Evolutionary conservation across 345 rosid species (phyloP).

Genomic region (Angophora floribunda): DNA sequence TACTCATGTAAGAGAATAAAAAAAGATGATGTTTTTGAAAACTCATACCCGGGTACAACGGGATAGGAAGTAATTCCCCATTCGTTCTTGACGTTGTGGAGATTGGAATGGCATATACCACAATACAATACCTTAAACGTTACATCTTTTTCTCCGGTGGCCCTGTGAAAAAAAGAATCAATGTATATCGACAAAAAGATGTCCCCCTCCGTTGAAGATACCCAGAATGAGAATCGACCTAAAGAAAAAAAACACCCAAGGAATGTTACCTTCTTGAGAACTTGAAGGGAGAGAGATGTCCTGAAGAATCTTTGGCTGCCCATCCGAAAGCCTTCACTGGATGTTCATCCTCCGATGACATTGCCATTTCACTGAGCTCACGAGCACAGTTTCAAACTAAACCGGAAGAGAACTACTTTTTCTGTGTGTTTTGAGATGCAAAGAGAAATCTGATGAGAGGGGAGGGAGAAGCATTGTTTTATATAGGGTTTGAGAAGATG

Average conservation of each 20-base stretch:
- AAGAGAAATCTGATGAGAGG: not conserved
- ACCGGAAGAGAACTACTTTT: not conserved
- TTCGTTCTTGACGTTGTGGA: slow-evolving; percentile 22
- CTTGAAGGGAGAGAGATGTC: not conserved
- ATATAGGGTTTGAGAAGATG: not conserved
- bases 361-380: not conserved
- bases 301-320: slow-evolving; percentile 8
- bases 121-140: slow-evolving; percentile 23
- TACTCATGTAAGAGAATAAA: not conserved
- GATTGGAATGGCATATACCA: slow-evolving; percentile 36
- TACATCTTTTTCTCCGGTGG: slow-evolving; percentile 20
- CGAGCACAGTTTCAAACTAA: not conserved
- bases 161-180: not conserved
- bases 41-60: slow-evolving; percentile 30
- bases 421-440: not conserved
- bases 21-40: not conserved
- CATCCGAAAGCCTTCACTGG: slow-evolving; percentile 6
- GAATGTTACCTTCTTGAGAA: slow-evolving; percentile 6
- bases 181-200: not conserved
- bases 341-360: not conserved
- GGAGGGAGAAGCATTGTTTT: not conserved
- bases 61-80: slow-evolving; percentile 33
- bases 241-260: not conserved
- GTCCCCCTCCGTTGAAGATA: not conserved
- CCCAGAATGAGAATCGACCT: not conserved